Evolutionary conservation across 176 grass and related monocot species (phyloP).

Genomic region (Puya raimondii): DNA sequence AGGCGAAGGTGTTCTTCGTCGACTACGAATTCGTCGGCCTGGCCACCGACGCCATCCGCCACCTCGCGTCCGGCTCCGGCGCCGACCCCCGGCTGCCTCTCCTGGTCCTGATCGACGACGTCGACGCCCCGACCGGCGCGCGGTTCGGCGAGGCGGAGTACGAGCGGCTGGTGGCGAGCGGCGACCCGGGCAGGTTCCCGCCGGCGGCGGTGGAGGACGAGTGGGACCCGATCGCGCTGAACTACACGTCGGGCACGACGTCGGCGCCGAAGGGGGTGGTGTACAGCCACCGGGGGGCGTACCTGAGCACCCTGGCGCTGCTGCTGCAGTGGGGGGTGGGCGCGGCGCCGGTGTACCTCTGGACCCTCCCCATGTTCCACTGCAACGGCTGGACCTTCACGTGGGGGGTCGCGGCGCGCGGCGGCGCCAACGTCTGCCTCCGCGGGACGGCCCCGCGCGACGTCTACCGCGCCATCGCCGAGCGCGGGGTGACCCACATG

Average conservation of each 20-base stretch:
- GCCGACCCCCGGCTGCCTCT: slow-evolving; percentile 6
- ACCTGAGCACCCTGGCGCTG: slow-evolving; percentile 41
- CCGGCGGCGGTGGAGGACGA: slow-evolving; percentile 33
- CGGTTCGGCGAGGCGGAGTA: slow-evolving; percentile 30
- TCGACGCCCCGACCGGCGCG: slow-evolving; percentile 6
- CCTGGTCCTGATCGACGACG: slow-evolving; percentile 36
- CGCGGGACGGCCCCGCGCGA: slow-evolving; percentile 23
- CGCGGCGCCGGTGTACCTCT: slow-evolving; percentile 46
- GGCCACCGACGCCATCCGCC: slow-evolving; percentile 26
- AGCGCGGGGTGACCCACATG: slow-evolving; percentile 55
- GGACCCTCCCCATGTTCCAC: slow-evolving; percentile 70
- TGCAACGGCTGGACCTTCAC: slow-evolving; percentile 77
- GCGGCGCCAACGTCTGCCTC: slow-evolving; percentile 51
- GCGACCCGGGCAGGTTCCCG: slow-evolving; percentile 19
- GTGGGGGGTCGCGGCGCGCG: slow-evolving; percentile 57
- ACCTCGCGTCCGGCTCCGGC: not conserved
- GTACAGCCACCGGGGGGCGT: slow-evolving; percentile 65
- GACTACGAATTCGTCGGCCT: slow-evolving; percentile 37
- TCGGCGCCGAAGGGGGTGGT: slow-evolving; percentile 59
- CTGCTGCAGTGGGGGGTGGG: slow-evolving; percentile 58
- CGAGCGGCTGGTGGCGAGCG: slow-evolving; percentile 29
- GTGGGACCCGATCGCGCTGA: slow-evolving; percentile 59
- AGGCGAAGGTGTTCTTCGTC: slow-evolving; percentile 47
- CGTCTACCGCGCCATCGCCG: slow-evolving; percentile 38
- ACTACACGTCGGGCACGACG: slow-evolving; percentile 71